These are phyloP conservation scores for Xylaria sp. DNA, from an alignment of 2,329 filamentous ascomycete genomes.

Conservation along the genomic window DNA sequence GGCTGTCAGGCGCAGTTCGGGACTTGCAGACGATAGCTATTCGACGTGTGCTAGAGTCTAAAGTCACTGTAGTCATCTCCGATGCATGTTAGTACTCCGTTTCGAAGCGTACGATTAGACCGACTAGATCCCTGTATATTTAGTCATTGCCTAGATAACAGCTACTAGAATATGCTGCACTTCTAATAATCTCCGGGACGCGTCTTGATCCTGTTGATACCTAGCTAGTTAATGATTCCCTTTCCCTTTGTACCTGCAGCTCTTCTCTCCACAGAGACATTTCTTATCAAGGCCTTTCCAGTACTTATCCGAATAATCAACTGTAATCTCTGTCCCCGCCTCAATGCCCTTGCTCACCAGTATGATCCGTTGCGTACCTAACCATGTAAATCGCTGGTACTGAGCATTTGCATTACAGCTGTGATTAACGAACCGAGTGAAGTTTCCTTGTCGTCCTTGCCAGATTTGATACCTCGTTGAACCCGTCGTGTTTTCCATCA, in stretches of 20 bases:
- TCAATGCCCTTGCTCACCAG: conserved; percentile 61
- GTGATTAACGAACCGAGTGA: conserved; percentile 64
- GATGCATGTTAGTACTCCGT: no score
- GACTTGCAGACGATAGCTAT: not conserved
- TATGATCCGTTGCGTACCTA: conserved; percentile 59
- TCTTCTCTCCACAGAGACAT: conserved; percentile 59
- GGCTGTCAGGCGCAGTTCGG: conserved; percentile 15
- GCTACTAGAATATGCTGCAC: no score
- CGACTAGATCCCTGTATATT: no score
- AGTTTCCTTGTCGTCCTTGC: conserved; percentile 61
- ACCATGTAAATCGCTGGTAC: conserved; percentile 62
- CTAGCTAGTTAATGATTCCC: not conserved
- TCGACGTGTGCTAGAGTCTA: not conserved
- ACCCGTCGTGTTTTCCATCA: conserved; percentile 55
- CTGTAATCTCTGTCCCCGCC: conserved; percentile 59
- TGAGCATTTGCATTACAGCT: conserved; percentile 63
- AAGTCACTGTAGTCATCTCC: not conserved
- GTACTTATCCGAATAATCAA: conserved; percentile 64
- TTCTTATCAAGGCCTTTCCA: conserved; percentile 61
- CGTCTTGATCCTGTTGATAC: not conserved
- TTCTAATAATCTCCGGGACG: not conserved
- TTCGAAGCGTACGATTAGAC: no score
- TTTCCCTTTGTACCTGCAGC: conserved; percentile 51
- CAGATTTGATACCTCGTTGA: conserved; percentile 59
- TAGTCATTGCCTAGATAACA: no score